Conservation (phyloP, 2,329 filamentous ascomycete genomes). For the Colletotrichum sp. region DNA sequence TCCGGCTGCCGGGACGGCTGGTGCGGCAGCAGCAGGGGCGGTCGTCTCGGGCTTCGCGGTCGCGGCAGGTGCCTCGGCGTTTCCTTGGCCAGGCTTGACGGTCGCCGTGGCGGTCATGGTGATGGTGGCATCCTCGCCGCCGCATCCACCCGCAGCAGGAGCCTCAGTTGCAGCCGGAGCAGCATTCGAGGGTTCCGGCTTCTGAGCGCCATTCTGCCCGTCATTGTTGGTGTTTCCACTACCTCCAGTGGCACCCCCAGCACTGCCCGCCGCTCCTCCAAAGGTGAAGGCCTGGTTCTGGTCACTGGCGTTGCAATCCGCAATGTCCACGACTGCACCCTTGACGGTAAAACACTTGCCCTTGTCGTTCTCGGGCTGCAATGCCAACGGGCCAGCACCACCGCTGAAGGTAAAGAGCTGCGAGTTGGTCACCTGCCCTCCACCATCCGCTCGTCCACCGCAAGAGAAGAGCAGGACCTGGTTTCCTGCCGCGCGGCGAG, state of each 20-base stretch:
- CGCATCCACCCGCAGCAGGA: not conserved
- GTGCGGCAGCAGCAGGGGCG: not conserved
- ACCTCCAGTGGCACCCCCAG: conserved; percentile 5
- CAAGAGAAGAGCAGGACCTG: conserved; percentile 64
- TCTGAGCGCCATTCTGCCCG: not conserved
- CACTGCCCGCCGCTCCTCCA: conserved; percentile 7
- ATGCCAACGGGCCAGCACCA: conserved; percentile 42
- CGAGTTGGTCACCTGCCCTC: conserved; percentile 54
- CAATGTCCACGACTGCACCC: conserved; percentile 47
- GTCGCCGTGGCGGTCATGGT: conserved; percentile 2
- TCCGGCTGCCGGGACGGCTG: not conserved
- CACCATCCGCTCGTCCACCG: conserved; percentile 61
- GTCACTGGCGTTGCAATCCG: conserved; percentile 44
- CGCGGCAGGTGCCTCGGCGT: not conserved
- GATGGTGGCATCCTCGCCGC: not conserved
- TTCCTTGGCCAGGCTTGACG: not conserved
- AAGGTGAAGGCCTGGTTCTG: conserved; percentile 47
- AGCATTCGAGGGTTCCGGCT: not conserved
- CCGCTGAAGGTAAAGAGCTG: conserved; percentile 56
- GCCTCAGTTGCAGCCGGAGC: not conserved
- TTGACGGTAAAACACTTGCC: conserved; percentile 53
- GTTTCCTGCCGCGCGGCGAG: conserved; percentile 52
- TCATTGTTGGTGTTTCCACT: not conserved
- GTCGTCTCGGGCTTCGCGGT: not conserved
- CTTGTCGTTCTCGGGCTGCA: conserved; percentile 50